Evolutionary conservation across 78 protist species (phyloP).

Genomic region (Dictyostelium firmibasis): DNA sequence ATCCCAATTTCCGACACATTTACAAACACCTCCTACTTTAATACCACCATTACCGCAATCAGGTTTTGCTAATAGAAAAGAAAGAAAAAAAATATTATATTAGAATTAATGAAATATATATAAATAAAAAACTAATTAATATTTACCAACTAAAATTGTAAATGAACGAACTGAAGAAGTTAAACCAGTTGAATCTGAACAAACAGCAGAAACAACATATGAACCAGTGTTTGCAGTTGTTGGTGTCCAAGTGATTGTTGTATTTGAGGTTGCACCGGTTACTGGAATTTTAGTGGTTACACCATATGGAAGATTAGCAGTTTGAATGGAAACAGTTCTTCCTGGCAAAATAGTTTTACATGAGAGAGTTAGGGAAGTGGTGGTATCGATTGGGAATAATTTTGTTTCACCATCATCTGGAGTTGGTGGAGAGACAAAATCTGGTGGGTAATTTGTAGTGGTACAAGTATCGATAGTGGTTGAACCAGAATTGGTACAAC

Average conservation of each 20-base stretch:
- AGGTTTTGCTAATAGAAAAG: background rate
- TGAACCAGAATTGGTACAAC: background rate
- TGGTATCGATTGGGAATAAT: background rate
- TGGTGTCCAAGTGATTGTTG: conserved; percentile 8
- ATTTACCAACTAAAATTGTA: background rate
- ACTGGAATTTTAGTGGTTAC: background rate
- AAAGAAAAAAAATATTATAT: too few species aligned
- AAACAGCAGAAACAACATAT: background rate
- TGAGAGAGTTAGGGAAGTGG: background rate
- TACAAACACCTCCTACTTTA: background rate
- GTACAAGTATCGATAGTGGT: background rate
- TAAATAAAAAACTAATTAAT: too few species aligned
- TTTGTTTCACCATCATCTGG: background rate
- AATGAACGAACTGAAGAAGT: background rate
- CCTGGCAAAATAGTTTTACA: background rate
- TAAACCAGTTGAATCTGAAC: background rate
- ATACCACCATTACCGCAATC: conserved; percentile 27
- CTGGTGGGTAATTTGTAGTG: conserved; percentile 15
- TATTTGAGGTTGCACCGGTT: background rate
- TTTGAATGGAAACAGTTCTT: background rate
- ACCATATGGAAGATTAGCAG: conserved; percentile 20
- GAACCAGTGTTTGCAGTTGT: background rate
- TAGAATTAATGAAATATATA: too few species aligned
- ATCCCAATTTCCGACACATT: conserved; percentile 6
- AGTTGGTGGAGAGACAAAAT: conserved; percentile 4